Evolutionary conservation across 257 asterid species (phyloP).

Genomic region (Penstemon eatonii): DNA sequence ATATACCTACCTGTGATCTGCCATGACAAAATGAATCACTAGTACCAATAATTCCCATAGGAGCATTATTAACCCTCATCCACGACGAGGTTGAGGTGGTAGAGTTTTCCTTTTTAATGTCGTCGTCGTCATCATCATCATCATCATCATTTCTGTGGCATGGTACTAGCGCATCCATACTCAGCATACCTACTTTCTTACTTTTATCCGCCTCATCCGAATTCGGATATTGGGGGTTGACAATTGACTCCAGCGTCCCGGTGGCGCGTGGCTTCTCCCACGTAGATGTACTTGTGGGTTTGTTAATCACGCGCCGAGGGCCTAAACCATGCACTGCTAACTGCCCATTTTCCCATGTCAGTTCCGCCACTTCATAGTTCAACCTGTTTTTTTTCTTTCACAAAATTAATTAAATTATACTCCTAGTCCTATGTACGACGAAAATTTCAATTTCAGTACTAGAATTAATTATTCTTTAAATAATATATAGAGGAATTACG

Average conservation of each 20-base stretch:
- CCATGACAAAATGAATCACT: slow-evolving; percentile 63
- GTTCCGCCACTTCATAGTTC: slow-evolving; percentile 64
- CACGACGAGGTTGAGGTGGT: no score
- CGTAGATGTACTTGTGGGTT: slow-evolving; percentile 11
- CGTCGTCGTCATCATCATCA: slow-evolving; percentile 65
- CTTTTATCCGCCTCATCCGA: slow-evolving; percentile 7
- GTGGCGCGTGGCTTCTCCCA: slow-evolving; percentile 67
- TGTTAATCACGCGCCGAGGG: slow-evolving; percentile 42
- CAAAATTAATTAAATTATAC: no score
- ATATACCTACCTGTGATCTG: slow-evolving; percentile 46
- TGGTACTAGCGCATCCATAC: slow-evolving; percentile 79
- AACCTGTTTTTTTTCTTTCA: slow-evolving; percentile 30
- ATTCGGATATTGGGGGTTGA: slow-evolving; percentile 47
- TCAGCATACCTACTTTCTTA: slow-evolving; percentile 14
- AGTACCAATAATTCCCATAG: no score
- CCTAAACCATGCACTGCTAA: slow-evolving; percentile 66
- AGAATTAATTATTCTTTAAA: no score
- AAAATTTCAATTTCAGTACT: background rate
- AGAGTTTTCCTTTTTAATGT: slow-evolving; percentile 17
- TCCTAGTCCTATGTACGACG: background rate
- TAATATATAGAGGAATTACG: no score
- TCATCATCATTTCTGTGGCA: slow-evolving; percentile 57
- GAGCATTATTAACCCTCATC: no score
- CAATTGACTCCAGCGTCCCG: slow-evolving; percentile 86
- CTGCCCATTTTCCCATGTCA: slow-evolving; percentile 76